phyloP scores from a whole-genome alignment of 2,329 filamentous ascomycete genomes.

The Colletotrichum chrysophilum region DNA sequence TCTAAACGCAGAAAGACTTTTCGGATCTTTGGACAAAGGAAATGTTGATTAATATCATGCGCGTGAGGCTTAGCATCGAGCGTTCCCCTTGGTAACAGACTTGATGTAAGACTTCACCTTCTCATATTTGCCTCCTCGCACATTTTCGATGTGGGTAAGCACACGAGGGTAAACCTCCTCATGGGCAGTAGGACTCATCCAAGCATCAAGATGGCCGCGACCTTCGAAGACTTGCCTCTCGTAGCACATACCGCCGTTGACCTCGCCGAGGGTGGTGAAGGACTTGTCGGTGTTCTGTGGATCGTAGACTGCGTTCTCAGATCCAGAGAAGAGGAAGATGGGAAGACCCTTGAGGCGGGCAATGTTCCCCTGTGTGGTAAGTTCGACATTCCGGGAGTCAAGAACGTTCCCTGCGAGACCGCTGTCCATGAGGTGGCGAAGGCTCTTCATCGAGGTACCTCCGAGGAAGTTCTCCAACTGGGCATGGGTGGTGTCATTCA shows the following conservation, averaged over 20 bases:
- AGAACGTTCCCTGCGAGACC: constrained; percentile 55
- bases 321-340: constrained; percentile 24
- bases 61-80: not conserved
- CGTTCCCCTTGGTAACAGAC: not conserved
- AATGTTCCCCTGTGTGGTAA: constrained; percentile 5
- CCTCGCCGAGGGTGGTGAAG: constrained; percentile 26
- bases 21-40: not conserved
- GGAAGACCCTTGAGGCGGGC: constrained; percentile 8
- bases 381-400: not conserved
- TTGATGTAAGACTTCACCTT: not conserved
- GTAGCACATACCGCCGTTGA: constrained; percentile 26
- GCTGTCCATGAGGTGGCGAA: constrained; percentile 61
- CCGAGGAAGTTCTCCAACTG: constrained; percentile 67
- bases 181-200: constrained; percentile 27
- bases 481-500: constrained; percentile 69
- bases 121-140: not conserved
- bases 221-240: constrained; percentile 28
- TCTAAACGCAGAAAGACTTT: not conserved
- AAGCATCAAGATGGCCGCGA: constrained; percentile 29
- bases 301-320: constrained; percentile 25
- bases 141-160: not conserved
- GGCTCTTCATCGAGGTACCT: constrained; percentile 64
- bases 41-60: not conserved
- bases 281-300: constrained; percentile 29
- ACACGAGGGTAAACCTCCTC: constrained; percentile 27